Base-by-base conservation (phyloP, 495 filamentous ascomycete genomes). In the Halenospora varia region DNA sequence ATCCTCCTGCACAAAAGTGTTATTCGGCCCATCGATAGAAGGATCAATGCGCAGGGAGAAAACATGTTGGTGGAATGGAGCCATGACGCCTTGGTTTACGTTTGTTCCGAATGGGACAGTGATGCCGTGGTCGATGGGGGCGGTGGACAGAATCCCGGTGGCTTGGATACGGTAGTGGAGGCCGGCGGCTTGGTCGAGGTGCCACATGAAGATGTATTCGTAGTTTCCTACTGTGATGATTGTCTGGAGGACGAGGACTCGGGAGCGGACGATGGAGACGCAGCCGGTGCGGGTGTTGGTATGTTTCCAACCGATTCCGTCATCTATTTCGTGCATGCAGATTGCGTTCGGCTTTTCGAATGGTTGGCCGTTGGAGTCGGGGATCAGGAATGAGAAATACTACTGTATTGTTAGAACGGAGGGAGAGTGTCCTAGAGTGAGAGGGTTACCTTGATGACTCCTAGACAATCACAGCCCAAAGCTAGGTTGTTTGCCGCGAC, bases 151-250 rank as follows among this genome's bases (percentile, higher is more conserved):
- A 56, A 90, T 87, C 1, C 87, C 87, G 0, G 63, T 66, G 2
- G 63, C 60, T 52, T 57, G 63, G 18, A 60, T 57, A 35, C 59
- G 53, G 53, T 60, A 63, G 24, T 71, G 74, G 41, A 94, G 61
- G 60, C 90, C 89, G 3, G 83, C 91, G 0, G 89, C 88, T 58
- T 90, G 89, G 68, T 90, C 88, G 70, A 96, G 88, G 51, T 88
- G 83, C 70, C 87, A 96, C 22, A 85, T 82, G 52, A 96, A 79
- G 46, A 96, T 85, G 25, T 65, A 65, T 35, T 65, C 63, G 52
- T 65, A 65, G 47, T 70, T 92, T 41, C 83, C 84, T 15, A 90
- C 79, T 0, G 88, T 91, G 60, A 87, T 82, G 60, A 90, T 88
- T 62, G 85, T 86, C 57, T 86, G 84, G 25, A 92, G 59, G 8